Conservation (phyloP, 106 monocot species). For the Phalaenopsis equestris region DNA sequence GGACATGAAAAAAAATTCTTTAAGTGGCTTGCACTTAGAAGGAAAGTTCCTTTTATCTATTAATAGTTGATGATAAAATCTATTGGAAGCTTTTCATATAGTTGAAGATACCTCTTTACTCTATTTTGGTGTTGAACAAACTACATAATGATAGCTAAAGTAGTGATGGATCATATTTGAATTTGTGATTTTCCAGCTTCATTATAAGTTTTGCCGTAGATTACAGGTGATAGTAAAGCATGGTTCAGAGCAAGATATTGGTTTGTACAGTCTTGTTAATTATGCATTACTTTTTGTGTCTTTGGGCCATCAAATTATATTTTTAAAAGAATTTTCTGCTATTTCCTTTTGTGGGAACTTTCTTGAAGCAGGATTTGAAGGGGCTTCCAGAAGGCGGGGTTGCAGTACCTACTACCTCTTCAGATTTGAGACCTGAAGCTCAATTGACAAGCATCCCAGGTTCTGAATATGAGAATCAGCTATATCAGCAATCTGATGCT, state of each 20-base stretch:
- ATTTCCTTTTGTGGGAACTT: neutral
- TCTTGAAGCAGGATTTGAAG: slow-evolving; percentile 35
- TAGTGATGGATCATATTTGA: neutral
- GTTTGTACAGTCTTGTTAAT: neutral
- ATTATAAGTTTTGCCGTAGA: too few relatives aligned
- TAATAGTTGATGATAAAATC: too few relatives aligned
- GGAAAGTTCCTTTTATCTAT: too few relatives aligned
- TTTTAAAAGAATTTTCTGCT: neutral
- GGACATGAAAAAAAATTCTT: neutral
- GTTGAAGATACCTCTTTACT: neutral
- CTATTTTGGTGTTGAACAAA: neutral
- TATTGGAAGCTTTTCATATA: too few relatives aligned
- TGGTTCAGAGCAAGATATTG: neutral
- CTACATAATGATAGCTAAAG: neutral
- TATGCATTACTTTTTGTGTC: neutral
- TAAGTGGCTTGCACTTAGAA: neutral
- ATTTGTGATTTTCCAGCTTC: neutral
- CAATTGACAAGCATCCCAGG: slow-evolving; percentile 48
- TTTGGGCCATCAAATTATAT: neutral
- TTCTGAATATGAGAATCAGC: slow-evolving; percentile 48
- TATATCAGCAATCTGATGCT: slow-evolving; percentile 37
- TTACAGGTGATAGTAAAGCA: neutral
- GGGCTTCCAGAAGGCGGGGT: slow-evolving; percentile 51
- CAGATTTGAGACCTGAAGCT: slow-evolving; percentile 31
- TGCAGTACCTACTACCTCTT: slow-evolving; percentile 30